Percentiles rank a stretch among this genome's conserved stretches.
Conservation (phyloP, 768 basidiomycete genomes). For the Austroboletus eburneus region DNA sequence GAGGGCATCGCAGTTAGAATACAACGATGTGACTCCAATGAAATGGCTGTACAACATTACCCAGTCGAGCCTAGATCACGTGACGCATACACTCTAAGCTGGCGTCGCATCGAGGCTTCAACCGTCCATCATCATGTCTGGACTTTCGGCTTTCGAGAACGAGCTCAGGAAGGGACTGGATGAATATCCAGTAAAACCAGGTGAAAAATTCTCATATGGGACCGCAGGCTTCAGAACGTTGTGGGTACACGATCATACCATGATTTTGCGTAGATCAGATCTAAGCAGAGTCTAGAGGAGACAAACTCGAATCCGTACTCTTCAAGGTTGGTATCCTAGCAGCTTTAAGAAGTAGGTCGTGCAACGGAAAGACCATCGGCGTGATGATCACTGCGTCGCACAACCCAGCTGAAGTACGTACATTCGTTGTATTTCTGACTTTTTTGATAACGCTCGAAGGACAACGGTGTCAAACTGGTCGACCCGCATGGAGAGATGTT, state of each 20-base stretch:
- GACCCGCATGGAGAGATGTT: conserved; percentile 98
- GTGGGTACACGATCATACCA: conserved; percentile 45
- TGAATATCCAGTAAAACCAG: conserved; percentile 66
- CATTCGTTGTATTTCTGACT: background rate
- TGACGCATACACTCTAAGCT: background rate
- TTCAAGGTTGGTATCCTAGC: conserved; percentile 92
- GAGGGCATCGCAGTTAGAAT: conserved; percentile 48
- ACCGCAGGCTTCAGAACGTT: conserved; percentile 92
- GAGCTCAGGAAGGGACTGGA: conserved; percentile 49
- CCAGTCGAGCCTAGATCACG: conserved; percentile 10
- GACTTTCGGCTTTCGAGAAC: conserved; percentile 34
- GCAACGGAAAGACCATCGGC: conserved; percentile 90
- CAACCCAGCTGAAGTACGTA: conserved; percentile 89
- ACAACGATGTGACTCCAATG: too few relatives aligned
- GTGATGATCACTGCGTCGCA: conserved; percentile 99
- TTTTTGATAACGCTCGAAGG: conserved; percentile 42
- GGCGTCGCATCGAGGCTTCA: background rate
- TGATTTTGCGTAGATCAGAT: conserved; percentile 6
- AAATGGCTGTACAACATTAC: too few relatives aligned
- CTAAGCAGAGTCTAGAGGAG: conserved; percentile 44
- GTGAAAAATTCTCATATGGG: conserved; percentile 78
- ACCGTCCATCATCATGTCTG: conserved; percentile 27
- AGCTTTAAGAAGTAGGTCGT: conserved; percentile 81
- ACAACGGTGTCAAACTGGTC: conserved; percentile 98
- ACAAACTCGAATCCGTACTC: conserved; percentile 80